These are phyloP conservation scores for Eimeria sp. DNA, from an alignment of 169 alveolate genomes.

Conservation along the genomic window DNA sequence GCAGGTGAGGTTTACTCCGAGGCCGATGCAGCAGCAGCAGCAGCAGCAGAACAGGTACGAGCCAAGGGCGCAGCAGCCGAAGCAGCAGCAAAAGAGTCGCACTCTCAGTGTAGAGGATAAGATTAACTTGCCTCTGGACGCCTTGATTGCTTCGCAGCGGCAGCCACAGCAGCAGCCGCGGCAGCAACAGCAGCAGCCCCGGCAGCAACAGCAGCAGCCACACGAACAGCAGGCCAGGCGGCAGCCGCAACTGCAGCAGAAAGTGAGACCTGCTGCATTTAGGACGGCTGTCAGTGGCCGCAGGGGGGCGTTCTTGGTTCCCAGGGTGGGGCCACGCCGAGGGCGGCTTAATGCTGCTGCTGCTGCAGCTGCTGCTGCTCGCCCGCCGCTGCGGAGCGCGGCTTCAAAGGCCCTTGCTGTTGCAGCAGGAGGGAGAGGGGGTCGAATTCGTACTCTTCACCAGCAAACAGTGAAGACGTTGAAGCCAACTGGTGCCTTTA, in stretches of 20 bases:
- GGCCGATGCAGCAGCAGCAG: constrained; percentile 58
- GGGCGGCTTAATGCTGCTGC: constrained; percentile 44
- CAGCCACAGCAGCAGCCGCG: constrained; percentile 19
- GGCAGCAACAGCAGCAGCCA: constrained; percentile 12
- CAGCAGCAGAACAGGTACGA: constrained; percentile 38
- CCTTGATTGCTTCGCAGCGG: constrained; percentile 30
- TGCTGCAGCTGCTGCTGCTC: constrained; percentile 64
- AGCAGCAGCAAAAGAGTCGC: constrained; percentile 31
- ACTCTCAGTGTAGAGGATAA: neutral
- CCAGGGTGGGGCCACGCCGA: neutral
- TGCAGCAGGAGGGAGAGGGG: constrained; percentile 10
- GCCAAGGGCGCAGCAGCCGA: constrained; percentile 11
- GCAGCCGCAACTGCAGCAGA: constrained; percentile 16
- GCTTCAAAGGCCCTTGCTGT: constrained; percentile 41
- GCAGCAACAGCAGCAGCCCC: constrained; percentile 23
- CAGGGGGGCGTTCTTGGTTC: constrained; percentile 24
- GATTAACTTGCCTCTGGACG: constrained; percentile 36
- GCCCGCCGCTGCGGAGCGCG: constrained; percentile 25
- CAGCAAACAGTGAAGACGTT: constrained; percentile 51
- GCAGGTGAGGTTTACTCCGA: constrained; percentile 6
- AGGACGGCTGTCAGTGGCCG: constrained; percentile 25
- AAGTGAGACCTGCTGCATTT: neutral
- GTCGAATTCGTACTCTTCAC: constrained; percentile 33
- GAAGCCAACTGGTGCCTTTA: constrained; percentile 39
- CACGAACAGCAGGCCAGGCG: constrained; percentile 4